Base-by-base conservation (phyloP, 805 yeast species). In the Kodamaea nitidulidarum region DNA sequence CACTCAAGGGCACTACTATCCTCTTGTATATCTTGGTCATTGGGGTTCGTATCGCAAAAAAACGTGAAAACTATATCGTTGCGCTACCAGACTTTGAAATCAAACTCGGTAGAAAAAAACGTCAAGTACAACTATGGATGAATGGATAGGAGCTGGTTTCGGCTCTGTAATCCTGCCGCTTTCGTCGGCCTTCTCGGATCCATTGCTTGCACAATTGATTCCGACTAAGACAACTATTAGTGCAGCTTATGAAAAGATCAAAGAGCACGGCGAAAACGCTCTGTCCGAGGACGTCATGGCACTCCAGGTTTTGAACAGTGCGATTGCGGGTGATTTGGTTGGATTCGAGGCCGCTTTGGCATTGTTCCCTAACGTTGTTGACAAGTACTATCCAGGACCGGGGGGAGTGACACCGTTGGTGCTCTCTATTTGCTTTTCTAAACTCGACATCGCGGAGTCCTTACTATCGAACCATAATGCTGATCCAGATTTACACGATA, bases 351-450 rank as follows among this genome's bases (percentile, higher is more conserved):
- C 56, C 10, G 45, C 50, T 2, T 26, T 55, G 7, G 43, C 58
- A n/a, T 21, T 46, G 2, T 39, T 55, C 31, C 54, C 60, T 2
- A 54, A 51, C 7, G 38, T 52, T 15, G 48, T 58, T 10, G 46
- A 58, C 25, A 16, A 42, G 15, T 43, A 52, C 12, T 54, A 40
- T 35, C 56, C 60, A 15, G 36, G 28, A 4, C 53, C 56, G 9
- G 45, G 45, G 7, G 74, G 73, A 4, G 55, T 52, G 15, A 52
- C 65, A 3, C 51, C 64, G 8, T 54, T 69, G 43, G 54, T 78
- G 3, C 79, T 74, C 52, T 75, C 83, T 8, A 67, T 81, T 16
- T 76, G 76, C 27, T 80, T 76, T 47, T 67, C 74, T 42, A 67
- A 79, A 26, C 50, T 58, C 7, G 67, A 63, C 6, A 63, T 75